Evolutionary conservation across 1,284 basidiomycete species (phyloP).

Genomic region (Phellopilus nigrolimitatus): DNA sequence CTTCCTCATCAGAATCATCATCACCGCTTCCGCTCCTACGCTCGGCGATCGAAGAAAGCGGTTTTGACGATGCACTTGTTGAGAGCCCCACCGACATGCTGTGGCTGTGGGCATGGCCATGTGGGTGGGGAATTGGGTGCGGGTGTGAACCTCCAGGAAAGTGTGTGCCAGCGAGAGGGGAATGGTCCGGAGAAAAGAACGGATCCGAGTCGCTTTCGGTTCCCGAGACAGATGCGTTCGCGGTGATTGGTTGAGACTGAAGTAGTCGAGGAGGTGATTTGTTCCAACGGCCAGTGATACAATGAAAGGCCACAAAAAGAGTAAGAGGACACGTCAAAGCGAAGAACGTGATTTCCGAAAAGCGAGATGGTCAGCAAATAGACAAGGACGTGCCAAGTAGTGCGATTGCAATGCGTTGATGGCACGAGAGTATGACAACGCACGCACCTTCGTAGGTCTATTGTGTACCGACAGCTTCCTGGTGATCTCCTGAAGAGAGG

Average conservation of each 20-base stretch:
- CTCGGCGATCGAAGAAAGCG: conserved; percentile 72
- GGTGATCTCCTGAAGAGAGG: conserved; percentile 80
- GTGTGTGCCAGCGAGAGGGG: conserved; percentile 24
- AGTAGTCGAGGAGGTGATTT: conserved; percentile 26
- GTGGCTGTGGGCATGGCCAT: conserved; percentile 28
- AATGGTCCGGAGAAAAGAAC: conserved; percentile 49
- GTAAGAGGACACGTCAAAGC: neutral
- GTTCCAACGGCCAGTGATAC: neutral
- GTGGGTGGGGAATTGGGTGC: conserved; percentile 16
- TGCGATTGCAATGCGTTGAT: conserved; percentile 15
- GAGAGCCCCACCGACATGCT: conserved; percentile 23
- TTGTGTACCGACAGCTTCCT: conserved; percentile 78
- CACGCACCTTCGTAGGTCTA: conserved; percentile 22
- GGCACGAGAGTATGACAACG: neutral
- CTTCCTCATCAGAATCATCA: conserved; percentile 74
- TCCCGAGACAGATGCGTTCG: conserved; percentile 51
- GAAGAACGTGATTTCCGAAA: neutral
- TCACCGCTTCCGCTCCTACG: conserved; percentile 60
- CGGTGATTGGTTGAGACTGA: neutral
- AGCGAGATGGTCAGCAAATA: conserved; percentile 6
- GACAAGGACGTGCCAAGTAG: neutral
- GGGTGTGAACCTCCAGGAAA: conserved; percentile 17
- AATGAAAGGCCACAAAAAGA: neutral
- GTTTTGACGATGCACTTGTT: conserved; percentile 33
- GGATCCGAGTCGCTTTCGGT: conserved; percentile 87